Percentiles rank a stretch among this genome's conserved stretches.
These are phyloP conservation scores for Drechslerella dactyloides DNA, from an alignment of 2,329 filamentous ascomycete genomes.

Conservation along the genomic window DNA sequence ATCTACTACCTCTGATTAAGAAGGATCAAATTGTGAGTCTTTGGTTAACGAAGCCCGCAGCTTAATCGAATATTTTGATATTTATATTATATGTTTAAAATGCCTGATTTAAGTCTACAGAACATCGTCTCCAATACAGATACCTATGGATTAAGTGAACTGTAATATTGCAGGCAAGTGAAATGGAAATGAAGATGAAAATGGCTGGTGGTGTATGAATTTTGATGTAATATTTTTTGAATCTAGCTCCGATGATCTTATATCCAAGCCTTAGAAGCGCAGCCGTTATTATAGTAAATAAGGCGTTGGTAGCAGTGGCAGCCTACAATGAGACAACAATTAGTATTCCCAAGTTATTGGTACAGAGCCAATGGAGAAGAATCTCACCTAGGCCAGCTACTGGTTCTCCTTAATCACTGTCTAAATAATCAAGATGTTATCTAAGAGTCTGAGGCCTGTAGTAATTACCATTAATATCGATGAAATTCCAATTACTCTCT, in stretches of 20 bases:
- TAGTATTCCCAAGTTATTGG: no score
- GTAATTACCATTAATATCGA: not conserved
- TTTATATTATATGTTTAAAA: no score
- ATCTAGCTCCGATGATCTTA: not conserved
- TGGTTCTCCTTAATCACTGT: not conserved
- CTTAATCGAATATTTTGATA: no score
- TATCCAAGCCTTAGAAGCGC: conserved; percentile 1
- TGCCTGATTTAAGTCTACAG: no score
- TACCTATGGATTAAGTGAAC: conserved; percentile 1
- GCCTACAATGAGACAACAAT: not conserved
- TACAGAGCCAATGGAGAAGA: not conserved
- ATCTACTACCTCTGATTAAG: no score
- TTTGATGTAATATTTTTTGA: conserved; percentile 6
- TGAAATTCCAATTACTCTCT: not conserved
- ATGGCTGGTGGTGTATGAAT: not conserved
- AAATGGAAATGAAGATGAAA: not conserved
- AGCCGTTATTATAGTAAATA: conserved; percentile 1
- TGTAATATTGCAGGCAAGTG: not conserved
- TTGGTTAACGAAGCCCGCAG: no score
- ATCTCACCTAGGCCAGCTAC: not conserved
- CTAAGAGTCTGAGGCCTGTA: not conserved
- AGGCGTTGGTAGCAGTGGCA: not conserved
- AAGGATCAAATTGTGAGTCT: no score
- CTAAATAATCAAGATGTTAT: conserved; percentile 1
- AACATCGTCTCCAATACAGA: no score